Evolutionary conservation across 2,329 filamentous ascomycete genomes (phyloP), one percentile per base, ranked within the genome.

Genomic region (Penicillium sp.): DNA sequence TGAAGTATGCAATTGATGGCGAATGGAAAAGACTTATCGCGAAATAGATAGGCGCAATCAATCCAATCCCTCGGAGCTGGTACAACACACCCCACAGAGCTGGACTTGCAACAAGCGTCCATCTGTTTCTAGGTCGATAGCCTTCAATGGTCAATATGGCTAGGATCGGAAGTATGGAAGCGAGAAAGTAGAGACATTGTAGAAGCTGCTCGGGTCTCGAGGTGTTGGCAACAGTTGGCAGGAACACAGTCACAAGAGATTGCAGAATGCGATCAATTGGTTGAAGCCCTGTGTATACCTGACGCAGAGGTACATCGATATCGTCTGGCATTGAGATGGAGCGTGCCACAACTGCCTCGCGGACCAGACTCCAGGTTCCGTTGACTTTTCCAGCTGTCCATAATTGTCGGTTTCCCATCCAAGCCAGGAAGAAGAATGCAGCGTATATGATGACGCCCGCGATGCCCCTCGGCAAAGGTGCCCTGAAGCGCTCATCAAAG

Each of bases 11-110:
- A 1, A 45, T 31, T 7, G 42, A 45, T 3, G 48, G 42, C 9
- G 56, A 63, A 18, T 50, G 44, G 36, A 50, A 62, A 4, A 62
- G 46, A 45, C 58, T 65, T 16, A 49, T 41, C 13, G 63, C 53
- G 38, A 61, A 68, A 50, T 64, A 68, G 4, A 67, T 24, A 9
- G 67, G 66, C 6, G 63, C 58, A 32, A 66, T 61, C 34, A 64
- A 34, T 9, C 57, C 58, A 8, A 61, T 58, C 4, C 58, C 58
- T 14, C 54, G 58, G 27, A 61, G 34, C 38, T 61, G 58, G 32
- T 53, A 61, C 10, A 59, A n/a, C 41, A 57, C 45, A 7, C 49
- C 58, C 58, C 58, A 61, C 7, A 59, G 38, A 29, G 39, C 48
- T 5, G 58, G 57, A 32, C 45, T 55, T 11, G 54, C 45, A n/a